Percentiles rank a stretch among this genome's conserved stretches.
Evolutionary conservation across 306 rosid species (phyloP).

Genomic region (apple (Malus domestica)): ASM211411v1 NC_041792.1:5529501-5530000

Average conservation of each 20-base stretch:
- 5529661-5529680: constrained; percentile 32
- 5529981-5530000: constrained; percentile 46
- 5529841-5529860: constrained; percentile 31
- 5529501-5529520: neutral
- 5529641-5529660: constrained; percentile 35
- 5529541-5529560: neutral
- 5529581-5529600: constrained; percentile 41
- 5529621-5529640: constrained; percentile 77
- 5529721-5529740: constrained; percentile 47
- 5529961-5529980: constrained; percentile 57
- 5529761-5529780: constrained; percentile 25
- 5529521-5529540: neutral
- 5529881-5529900: constrained; percentile 83
- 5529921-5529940: constrained; percentile 63
- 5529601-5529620: constrained; percentile 82
- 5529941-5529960: constrained; percentile 40
- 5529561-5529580: constrained; percentile 47
- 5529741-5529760: constrained; percentile 38
- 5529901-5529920: constrained; percentile 89
- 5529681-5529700: constrained; percentile 30
- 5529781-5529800: constrained; percentile 39
- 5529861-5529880: constrained; percentile 39
- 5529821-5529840: constrained; percentile 23
- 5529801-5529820: constrained; percentile 67
- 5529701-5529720: constrained; percentile 37